Percentiles rank a stretch among this genome's conserved stretches.
These are phyloP conservation scores for Monosporascus sp. DNA, from an alignment of 2,329 filamentous ascomycete species.

Conservation along the genomic window DNA sequence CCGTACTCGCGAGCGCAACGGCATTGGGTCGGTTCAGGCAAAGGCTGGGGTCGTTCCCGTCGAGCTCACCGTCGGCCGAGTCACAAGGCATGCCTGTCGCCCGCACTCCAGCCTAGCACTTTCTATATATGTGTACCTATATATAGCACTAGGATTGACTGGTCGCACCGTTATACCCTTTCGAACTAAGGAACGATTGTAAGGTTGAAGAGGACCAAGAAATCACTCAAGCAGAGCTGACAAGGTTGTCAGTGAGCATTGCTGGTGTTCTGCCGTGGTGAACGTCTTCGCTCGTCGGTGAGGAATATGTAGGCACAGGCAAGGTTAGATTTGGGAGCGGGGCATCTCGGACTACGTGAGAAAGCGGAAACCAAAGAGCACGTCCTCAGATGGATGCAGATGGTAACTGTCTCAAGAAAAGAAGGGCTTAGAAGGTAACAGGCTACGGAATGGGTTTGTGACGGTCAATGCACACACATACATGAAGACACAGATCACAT, in stretches of 20 bases:
- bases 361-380: no score
- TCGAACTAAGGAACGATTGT: no score
- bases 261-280: neutral
- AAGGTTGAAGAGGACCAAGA: neutral
- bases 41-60: slow-evolving; percentile 13
- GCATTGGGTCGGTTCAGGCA: slow-evolving; percentile 9
- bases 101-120: neutral
- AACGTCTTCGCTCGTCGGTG: neutral
- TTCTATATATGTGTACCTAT: no score
- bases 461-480: neutral
- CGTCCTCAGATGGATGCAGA: neutral
- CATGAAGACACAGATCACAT: neutral
- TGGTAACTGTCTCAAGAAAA: neutral
- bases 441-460: neutral
- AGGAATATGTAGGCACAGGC: neutral
- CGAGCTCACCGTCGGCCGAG: neutral
- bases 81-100: slow-evolving; percentile 2
- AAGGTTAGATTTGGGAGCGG: neutral
- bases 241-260: neutral
- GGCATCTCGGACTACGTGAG: no score
- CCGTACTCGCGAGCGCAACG: slow-evolving; percentile 12
- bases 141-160: no score
- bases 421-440: neutral
- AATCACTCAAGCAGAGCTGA: neutral
- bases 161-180: no score